Evolutionary conservation across 1,284 basidiomycete species (phyloP).

Genomic region (Boletus mariae): DNA sequence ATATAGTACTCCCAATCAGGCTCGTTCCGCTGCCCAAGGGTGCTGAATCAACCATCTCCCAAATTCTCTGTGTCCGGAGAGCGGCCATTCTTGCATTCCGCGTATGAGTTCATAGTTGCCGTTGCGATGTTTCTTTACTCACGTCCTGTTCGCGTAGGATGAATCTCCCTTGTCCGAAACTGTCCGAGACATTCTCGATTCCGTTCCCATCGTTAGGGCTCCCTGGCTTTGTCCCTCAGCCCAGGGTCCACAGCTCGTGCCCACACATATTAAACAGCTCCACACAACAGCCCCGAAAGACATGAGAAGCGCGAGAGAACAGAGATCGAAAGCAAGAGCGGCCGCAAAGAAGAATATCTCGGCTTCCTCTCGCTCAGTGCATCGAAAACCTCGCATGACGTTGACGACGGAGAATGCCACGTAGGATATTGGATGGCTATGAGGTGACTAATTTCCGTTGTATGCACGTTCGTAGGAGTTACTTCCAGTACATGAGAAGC

Average conservation of each 20-base stretch:
- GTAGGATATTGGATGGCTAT: neutral
- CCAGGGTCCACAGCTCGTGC: constrained; percentile 42
- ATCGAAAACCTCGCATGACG: constrained; percentile 23
- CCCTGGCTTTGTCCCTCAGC: constrained; percentile 51
- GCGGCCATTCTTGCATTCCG: constrained; percentile 66
- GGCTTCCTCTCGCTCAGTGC: constrained; percentile 9
- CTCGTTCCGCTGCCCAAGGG: constrained; percentile 71
- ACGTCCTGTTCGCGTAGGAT: constrained; percentile 27
- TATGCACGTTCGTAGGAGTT: neutral
- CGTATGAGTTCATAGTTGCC: constrained; percentile 32
- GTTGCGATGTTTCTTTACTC: constrained; percentile 3
- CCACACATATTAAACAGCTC: constrained; percentile 85
- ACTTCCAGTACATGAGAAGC: neutral
- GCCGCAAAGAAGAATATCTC: constrained; percentile 35
- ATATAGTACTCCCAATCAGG: constrained; percentile 38
- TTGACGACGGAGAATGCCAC: constrained; percentile 11
- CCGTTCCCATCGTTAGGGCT: constrained; percentile 51
- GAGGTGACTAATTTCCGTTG: neutral
- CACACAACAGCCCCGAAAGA: constrained; percentile 78
- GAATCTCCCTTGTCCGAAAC: constrained; percentile 38
- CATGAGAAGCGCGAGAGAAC: constrained; percentile 67
- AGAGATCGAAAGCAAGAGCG: constrained; percentile 52
- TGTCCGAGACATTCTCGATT: constrained; percentile 42
- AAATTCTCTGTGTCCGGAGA: constrained; percentile 63
- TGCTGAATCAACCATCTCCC: constrained; percentile 64